Conservation (phyloP, 345 rosid genomes). For the Populus ilicifolia region DNA sequence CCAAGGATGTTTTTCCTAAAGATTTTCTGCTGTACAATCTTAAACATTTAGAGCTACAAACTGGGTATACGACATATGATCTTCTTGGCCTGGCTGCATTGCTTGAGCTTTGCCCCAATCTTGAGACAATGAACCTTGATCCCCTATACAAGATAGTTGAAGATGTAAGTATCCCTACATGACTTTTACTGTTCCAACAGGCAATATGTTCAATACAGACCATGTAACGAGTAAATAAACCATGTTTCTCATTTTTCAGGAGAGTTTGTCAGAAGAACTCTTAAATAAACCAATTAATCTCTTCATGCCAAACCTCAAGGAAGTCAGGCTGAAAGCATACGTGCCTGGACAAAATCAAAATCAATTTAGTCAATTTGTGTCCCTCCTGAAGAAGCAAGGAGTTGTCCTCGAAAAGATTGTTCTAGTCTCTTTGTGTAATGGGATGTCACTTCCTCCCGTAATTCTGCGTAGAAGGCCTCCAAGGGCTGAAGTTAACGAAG, state of each 20-base stretch:
- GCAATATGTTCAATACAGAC: not conserved
- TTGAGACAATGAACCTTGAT: constrained; percentile 14
- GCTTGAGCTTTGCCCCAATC: constrained; percentile 7
- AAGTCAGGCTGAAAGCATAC: constrained; percentile 1
- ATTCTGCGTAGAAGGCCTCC: not conserved
- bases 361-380: not conserved
- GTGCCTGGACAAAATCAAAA: not conserved
- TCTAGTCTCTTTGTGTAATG: not conserved
- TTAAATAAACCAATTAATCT: constrained; percentile 5
- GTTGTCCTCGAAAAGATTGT: constrained; percentile 7
- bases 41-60: constrained; percentile 14
- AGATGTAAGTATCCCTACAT: not conserved
- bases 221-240: not conserved
- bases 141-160: not conserved
- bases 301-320: not conserved
- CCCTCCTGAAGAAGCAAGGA: constrained; percentile 3
- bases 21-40: constrained; percentile 7
- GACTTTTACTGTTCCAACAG: not conserved
- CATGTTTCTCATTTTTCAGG: not conserved
- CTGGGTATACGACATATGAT: constrained; percentile 6
- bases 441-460: not conserved
- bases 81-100: constrained; percentile 10
- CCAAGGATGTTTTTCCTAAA: not conserved
- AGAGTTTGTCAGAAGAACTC: constrained; percentile 3
- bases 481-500: not conserved